Evolutionary conservation across 2,329 filamentous ascomycete species (phyloP), one percentile per base, ranked within the genome.

Genomic region (Erysiphe pulchra): DNA sequence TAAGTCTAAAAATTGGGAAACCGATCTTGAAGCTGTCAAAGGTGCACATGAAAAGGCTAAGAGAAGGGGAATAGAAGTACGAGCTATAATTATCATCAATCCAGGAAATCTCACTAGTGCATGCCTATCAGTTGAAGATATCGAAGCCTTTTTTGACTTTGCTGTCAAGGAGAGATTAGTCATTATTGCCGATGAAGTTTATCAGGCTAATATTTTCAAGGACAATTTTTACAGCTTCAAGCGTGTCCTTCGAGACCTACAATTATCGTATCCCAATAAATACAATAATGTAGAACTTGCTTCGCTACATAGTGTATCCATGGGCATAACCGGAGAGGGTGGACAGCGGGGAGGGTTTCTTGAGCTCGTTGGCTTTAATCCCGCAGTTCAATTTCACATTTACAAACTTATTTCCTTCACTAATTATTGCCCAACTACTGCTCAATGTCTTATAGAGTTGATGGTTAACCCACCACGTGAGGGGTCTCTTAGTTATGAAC

Each of bases 361-460:
- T 59, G 90, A 98, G 69, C 76, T 98, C 47, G 73, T 86, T 49
- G 83, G 83, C 54, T 94, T 98, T 62, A 76, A 92, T 60, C 65
- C 73, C 11, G 70, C 80, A 57, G 90, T 98, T 52, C 78, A 82
- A 58, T 82, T 79, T 52, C 79, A 95, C 67, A 86, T 98, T 62
- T 95, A 95, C 75, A 98, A 98, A 68, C 93, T 93, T 61, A 80
- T 95, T 58, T 90, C 80, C 61, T 94, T 98, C 66, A 87, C 82
- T 66, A 77, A 98, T 53, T 98, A 90, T 65, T 79, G 90, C 44
- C 87, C 90, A 24, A 90, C 95, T 55, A 73, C 93, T 53, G 87
- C 86, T 49, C 90, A 98, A 69, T 95, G 90, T 65, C 70, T 95
- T 24, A 6, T 24, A 24, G 20, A 24, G 20, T 24, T 24, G 20